Percentiles rank a stretch among this genome's conserved stretches.
Conservation (phyloP, 108 stramenopile genomes). For the Pseudonitzschia multistriata region DNA sequence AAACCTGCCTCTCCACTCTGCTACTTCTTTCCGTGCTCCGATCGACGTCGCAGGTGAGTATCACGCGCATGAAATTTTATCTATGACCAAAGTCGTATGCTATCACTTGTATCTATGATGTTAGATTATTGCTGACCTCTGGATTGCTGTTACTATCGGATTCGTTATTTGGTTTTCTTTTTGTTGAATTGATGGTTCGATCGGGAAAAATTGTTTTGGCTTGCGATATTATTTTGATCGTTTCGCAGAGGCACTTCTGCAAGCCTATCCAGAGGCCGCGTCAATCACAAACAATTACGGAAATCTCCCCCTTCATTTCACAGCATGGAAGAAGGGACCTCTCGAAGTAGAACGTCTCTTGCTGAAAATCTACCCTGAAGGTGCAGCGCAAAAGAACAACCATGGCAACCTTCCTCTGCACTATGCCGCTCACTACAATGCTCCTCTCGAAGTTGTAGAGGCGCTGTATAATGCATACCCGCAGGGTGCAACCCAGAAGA, state of each 20-base stretch:
- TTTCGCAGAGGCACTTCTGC: conserved; percentile 67
- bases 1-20: conserved; percentile 83
- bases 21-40: conserved; percentile 78
- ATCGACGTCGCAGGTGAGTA: conserved; percentile 65
- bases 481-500: conserved; percentile 78
- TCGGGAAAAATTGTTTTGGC: not conserved
- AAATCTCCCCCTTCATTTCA: conserved; percentile 79
- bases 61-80: not conserved
- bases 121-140: not conserved
- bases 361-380: conserved; percentile 78
- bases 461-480: conserved; percentile 82
- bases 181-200: not conserved
- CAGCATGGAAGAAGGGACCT: conserved; percentile 89
- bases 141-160: not conserved
- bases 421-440: conserved; percentile 86
- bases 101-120: not conserved
- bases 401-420: conserved; percentile 84
- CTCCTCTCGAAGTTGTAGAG: conserved; percentile 82
- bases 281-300: conserved; percentile 86
- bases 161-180: not conserved
- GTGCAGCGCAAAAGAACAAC: conserved; percentile 85
- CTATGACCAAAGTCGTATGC: not conserved
- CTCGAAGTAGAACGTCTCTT: conserved; percentile 77
- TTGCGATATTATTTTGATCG: not conserved
- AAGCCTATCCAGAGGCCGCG: conserved; percentile 86